Evolutionary conservation across 257 asterid genomes (phyloP).

Genomic region (Apocynum venetum): DNA sequence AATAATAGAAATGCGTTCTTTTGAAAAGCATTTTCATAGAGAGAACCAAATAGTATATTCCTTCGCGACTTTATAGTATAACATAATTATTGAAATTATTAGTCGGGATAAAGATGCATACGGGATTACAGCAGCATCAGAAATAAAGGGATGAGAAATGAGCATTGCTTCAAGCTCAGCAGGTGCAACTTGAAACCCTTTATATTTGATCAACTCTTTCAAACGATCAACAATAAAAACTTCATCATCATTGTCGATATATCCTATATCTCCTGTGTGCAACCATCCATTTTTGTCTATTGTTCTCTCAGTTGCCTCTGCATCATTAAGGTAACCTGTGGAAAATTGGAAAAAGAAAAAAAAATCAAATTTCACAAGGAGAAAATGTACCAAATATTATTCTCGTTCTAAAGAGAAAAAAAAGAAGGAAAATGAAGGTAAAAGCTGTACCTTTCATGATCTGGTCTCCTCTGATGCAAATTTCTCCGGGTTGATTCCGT

Average conservation of each 20-base stretch:
- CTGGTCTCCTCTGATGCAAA: slow-evolving; percentile 38
- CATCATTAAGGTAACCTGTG: slow-evolving; percentile 36
- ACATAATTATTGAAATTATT: too few species aligned
- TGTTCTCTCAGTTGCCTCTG: slow-evolving; percentile 27
- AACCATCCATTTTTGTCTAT: slow-evolving; percentile 45
- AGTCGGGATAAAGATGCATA: slow-evolving; percentile 11
- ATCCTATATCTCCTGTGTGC: slow-evolving; percentile 44
- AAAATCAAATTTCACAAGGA: too few species aligned
- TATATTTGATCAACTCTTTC: slow-evolving; percentile 39
- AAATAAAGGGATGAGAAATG: slow-evolving; percentile 26
- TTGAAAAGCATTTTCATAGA: too few species aligned
- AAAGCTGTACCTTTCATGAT: slow-evolving; percentile 34
- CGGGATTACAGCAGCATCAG: slow-evolving; percentile 46
- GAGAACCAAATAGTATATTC: too few species aligned
- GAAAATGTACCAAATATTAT: too few species aligned
- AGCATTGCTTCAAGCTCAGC: slow-evolving; percentile 43
- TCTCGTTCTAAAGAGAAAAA: too few species aligned
- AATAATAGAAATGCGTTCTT: too few species aligned
- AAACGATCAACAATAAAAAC: slow-evolving; percentile 36
- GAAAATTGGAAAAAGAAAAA: neutral
- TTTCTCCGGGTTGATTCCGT: slow-evolving; percentile 32
- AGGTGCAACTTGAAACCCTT: slow-evolving; percentile 49
- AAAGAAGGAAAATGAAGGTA: neutral
- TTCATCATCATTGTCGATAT: slow-evolving; percentile 34
- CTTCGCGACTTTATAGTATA: too few species aligned